phyloP scores from a whole-genome alignment of 1,284 basidiomycete genomes.

The Ganoderma meredithae region DNA sequence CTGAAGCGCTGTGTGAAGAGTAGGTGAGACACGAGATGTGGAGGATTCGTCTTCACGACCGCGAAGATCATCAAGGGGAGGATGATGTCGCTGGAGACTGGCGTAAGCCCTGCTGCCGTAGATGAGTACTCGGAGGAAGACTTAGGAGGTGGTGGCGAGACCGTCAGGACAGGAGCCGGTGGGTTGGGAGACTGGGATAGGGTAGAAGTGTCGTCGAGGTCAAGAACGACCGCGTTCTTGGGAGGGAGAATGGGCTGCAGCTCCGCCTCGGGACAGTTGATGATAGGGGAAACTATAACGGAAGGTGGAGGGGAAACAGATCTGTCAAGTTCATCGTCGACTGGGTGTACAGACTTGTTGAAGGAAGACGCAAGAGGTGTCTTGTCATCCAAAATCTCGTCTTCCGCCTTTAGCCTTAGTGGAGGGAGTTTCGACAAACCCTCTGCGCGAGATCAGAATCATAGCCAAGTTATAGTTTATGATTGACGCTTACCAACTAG shows the following conservation, averaged over 20 bases:
- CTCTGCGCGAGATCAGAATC: slow-evolving; percentile 45
- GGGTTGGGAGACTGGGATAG: slow-evolving; percentile 24
- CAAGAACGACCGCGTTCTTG: slow-evolving; percentile 24
- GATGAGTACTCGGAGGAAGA: slow-evolving; percentile 17
- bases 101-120: slow-evolving; percentile 43
- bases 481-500: slow-evolving; percentile 69
- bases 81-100: slow-evolving; percentile 80
- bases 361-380: slow-evolving; percentile 45
- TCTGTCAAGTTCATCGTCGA: slow-evolving; percentile 32
- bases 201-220: slow-evolving; percentile 22
- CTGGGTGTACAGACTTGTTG: slow-evolving; percentile 32
- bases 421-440: slow-evolving; percentile 74
- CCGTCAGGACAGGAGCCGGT: slow-evolving; percentile 38
- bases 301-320: slow-evolving; percentile 36
- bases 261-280: slow-evolving; percentile 25
- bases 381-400: slow-evolving; percentile 49
- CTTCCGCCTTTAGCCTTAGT: slow-evolving; percentile 67
- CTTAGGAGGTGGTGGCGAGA: slow-evolving; percentile 39
- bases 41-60: slow-evolving; percentile 90
- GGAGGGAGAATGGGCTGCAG: slow-evolving; percentile 18
- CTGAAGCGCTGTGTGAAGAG: slow-evolving; percentile 89
- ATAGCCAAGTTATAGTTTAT: neutral
- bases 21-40: slow-evolving; percentile 85
- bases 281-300: slow-evolving; percentile 40
- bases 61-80: slow-evolving; percentile 91